Evolutionary conservation across 2,329 filamentous ascomycete genomes (phyloP), one percentile per base, ranked within the genome.

Genomic region (Paraphoma sp.): DNA sequence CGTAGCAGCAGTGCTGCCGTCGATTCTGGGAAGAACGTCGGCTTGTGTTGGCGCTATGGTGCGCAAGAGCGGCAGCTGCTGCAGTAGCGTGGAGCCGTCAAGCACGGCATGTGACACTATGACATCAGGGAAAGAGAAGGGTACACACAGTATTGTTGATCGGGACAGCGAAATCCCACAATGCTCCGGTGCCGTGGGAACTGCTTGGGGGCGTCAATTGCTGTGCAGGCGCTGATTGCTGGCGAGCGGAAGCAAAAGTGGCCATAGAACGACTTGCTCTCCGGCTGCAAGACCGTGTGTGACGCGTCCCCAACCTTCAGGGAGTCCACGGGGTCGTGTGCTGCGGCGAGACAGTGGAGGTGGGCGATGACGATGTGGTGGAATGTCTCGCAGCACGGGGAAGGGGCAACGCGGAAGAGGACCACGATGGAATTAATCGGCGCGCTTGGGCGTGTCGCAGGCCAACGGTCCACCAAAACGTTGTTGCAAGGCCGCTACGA

Each of bases 181-280:
- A 66, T 55, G 66, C 70, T 53, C 71, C 59, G 45, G 62, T 72
- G 57, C 75, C 75, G 70, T 79, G 75, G 11, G 75, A 73, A 58
- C 75, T 78, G 59, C 70, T 76, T 33, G 76, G 76, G 48, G 76
- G 76, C 11, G 75, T 78, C 55, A 77, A 67, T 59, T 76, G 75
- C 56, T 72, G 69, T 47, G 67, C 57, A 40, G 65, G 59, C 49
- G 64, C 63, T 59, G 62, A 60, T n/a, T 65, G 60, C 55, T 71
- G 73, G 55, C 61, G 70, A 51, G 68, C 64, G 28, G 73, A 71
- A 44, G 68, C 69, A 43, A 76, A 51, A 47, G 67, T 67, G 53
- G 74, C 74, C 74, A 76, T 76, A 52, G 54, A 62, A 56, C 53
- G 54, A 33, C 62, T 50, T 49, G 53, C 53, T 33, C 45, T 45